Evolutionary conservation across 2,329 filamentous ascomycete genomes (phyloP), one percentile per base, ranked within the genome.

Genomic region (Microcyclospora tardicrescens): DNA sequence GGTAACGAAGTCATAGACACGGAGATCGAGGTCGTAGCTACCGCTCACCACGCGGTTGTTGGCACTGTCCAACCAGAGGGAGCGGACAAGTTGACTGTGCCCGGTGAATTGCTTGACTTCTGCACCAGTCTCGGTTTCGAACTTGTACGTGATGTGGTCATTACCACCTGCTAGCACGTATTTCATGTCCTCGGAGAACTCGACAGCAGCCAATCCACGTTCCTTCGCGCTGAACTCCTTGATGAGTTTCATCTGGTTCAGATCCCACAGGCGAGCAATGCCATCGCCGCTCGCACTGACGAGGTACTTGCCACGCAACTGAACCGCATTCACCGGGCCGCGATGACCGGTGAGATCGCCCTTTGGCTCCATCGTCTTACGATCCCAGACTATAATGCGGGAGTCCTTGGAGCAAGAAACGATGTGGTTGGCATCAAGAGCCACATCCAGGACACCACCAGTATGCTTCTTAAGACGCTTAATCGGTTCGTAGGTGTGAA

Each of bases 351-450:
- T 73, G 35, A 98, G 73, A 53, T 84, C 81, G 53, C 83, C 84
- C 35, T 93, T 62, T 34, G 93, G 69, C 9, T 67, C 65, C 28
- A 85, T 84, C 0, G 84, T 91, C 39, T 74, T 65, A 34, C 91
- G 83, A 55, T 94, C 84, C 89, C 89, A 96, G 16, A 98, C 79
- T 56, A 87, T 93, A 56, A 98, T 93, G 45, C 75, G 87, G 31
- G 81, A 78, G 62, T 98, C 91, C 63, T 98, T 98, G 58, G 85
- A 94, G 68, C 91, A 98, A 5, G 89, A 95, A 36, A 96, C 81
- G 53, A 98, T 95, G 62, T 93, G 81, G 51, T 81, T 79, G 47
- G 85, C 76, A 58, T 98, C 86, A 48, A 98, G 89, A 47, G 85
- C 89, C 9, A 98, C 78, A 57, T 98, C 91, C 11, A 98, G 73